Evolutionary conservation across 805 yeast genomes (phyloP).

Genomic region (Teunomyces pallodes): DNA sequence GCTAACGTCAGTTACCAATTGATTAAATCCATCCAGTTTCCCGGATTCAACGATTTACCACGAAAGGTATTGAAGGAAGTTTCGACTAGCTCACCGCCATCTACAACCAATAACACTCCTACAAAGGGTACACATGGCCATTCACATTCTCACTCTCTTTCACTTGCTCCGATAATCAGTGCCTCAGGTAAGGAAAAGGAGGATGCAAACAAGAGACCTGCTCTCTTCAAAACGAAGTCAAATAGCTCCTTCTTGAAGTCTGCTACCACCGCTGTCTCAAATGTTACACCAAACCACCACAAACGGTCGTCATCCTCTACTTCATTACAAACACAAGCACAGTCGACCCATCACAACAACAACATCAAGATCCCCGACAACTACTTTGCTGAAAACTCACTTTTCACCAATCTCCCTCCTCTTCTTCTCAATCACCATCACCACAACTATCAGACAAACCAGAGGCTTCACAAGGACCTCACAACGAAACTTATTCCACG

Average conservation of each 20-base stretch:
- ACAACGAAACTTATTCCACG: constrained; percentile 32
- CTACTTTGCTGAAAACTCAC: constrained; percentile 23
- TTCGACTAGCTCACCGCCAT: neutral
- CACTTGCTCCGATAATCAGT: neutral
- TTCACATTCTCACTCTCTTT: neutral
- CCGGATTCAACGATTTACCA: constrained; percentile 45
- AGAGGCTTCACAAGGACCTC: constrained; percentile 32
- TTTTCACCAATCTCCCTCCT: constrained; percentile 29
- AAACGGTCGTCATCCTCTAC: neutral
- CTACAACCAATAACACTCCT: neutral
- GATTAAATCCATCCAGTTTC: constrained; percentile 37
- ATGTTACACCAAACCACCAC: neutral
- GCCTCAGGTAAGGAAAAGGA: neutral
- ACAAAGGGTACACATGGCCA: neutral
- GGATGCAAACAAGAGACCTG: constrained; percentile 16
- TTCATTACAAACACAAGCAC: neutral
- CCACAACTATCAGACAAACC: constrained; percentile 21
- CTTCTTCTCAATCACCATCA: constrained; percentile 36
- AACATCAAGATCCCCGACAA: constrained; percentile 21
- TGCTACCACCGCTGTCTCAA: neutral
- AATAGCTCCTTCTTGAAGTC: constrained; percentile 20
- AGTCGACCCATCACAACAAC: constrained; percentile 5
- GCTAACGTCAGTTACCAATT: constrained; percentile 37
- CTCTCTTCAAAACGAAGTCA: constrained; percentile 23
- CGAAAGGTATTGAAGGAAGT: constrained; percentile 11